Evolutionary conservation across 805 yeast species (phyloP).

Genomic region (Candida glaebosa): DNA sequence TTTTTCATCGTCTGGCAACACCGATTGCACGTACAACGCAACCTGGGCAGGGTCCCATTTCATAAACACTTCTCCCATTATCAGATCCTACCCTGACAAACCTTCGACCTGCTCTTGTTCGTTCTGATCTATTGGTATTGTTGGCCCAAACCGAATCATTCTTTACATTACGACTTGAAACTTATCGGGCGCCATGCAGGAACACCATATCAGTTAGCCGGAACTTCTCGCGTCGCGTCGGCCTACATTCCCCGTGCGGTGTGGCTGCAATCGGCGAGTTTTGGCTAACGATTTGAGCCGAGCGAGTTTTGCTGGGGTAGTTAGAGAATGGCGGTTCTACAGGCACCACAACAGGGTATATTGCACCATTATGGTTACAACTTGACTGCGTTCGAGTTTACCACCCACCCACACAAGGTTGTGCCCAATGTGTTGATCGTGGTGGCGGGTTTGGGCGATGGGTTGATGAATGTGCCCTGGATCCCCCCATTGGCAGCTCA

Average conservation of each 20-base stretch:
- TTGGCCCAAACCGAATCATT: too few relatives aligned
- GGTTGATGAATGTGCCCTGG: constrained; percentile 68
- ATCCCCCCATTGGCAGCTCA: constrained; percentile 42
- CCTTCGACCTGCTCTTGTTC: too few relatives aligned
- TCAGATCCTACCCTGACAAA: too few relatives aligned
- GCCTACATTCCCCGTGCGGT: too few relatives aligned
- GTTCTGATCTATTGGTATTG: too few relatives aligned
- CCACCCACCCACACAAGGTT: constrained; percentile 12
- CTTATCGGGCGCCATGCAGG: too few relatives aligned
- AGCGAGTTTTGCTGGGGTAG: too few relatives aligned
- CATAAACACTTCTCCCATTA: constrained; percentile 30
- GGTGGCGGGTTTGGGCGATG: constrained; percentile 72
- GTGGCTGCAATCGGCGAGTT: too few relatives aligned
- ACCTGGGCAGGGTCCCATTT: constrained; percentile 47
- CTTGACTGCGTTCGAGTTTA: constrained; percentile 56
- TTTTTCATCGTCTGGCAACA: constrained; percentile 15
- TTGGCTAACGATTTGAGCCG: too few relatives aligned
- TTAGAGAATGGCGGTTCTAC: neutral
- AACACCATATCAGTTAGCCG: too few relatives aligned
- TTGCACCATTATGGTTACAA: constrained; percentile 45
- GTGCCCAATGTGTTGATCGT: constrained; percentile 57
- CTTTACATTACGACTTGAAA: too few relatives aligned
- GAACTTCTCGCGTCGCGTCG: neutral
- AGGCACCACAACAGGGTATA: constrained; percentile 28
- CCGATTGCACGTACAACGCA: constrained; percentile 27